These are phyloP conservation scores for Cercophora sp. DNA, from an alignment of 495 filamentous ascomycete species.

Conservation along the genomic window DNA sequence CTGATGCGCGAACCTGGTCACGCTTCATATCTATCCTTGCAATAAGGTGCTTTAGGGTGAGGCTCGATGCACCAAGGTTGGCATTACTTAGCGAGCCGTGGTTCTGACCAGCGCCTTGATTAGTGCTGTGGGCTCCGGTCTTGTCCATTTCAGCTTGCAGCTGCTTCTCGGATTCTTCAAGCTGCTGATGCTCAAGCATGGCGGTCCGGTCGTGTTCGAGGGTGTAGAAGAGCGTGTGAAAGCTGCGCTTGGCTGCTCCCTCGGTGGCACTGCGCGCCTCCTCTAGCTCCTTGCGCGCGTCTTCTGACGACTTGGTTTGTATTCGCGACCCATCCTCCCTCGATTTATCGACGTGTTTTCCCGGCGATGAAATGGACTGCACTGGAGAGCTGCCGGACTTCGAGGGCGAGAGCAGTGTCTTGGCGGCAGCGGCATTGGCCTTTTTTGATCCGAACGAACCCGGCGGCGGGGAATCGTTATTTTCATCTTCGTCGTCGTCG, in stretches of 20 bases:
- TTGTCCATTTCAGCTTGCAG: constrained; percentile 91
- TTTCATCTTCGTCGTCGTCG: constrained; percentile 66
- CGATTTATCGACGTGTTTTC: constrained; percentile 43
- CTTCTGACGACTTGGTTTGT: constrained; percentile 67
- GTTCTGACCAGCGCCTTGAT: constrained; percentile 46
- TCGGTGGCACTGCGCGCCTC: constrained; percentile 91
- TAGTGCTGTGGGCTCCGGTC: constrained; percentile 43
- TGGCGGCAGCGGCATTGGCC: constrained; percentile 42
- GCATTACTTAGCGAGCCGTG: constrained; percentile 88
- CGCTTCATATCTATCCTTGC: constrained; percentile 90
- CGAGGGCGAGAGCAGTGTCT: constrained; percentile 49
- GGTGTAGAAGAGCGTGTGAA: constrained; percentile 89
- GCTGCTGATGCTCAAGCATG: constrained; percentile 94
- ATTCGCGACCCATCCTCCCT: constrained; percentile 41
- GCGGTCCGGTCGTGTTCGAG: constrained; percentile 91
- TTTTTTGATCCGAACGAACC: constrained; percentile 58
- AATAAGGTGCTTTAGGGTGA: constrained; percentile 95
- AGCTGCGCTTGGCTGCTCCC: constrained; percentile 82
- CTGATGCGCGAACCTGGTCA: constrained; percentile 79
- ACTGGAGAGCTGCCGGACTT: constrained; percentile 57
- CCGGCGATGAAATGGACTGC: constrained; percentile 49
- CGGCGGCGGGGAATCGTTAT: constrained; percentile 46
- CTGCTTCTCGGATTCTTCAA: constrained; percentile 94
- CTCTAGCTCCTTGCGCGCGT: constrained; percentile 87
- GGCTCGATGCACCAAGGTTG: constrained; percentile 92